Evolutionary conservation across 306 rosid species (phyloP), one percentile per base, ranked within the genome.

Genomic region (Crataegus laevigata): DNA sequence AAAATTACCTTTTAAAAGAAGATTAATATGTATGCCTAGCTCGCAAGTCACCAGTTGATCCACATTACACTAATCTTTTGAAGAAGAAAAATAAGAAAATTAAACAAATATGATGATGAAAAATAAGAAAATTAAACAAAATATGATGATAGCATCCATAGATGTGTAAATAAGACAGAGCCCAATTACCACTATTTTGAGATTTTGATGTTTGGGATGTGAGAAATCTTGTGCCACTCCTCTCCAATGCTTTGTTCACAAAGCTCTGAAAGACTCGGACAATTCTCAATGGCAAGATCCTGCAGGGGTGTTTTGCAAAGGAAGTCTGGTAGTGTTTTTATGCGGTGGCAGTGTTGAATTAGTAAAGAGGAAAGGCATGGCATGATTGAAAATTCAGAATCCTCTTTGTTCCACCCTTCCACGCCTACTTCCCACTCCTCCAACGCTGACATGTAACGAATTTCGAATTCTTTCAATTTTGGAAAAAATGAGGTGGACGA

Each of bases 251-350:
- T 1, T 13, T 51, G 57, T 18, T 51, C 1, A 18, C 22, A 5
- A 1, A 0, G 22, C n/a, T 18, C 0, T 15, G 1, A 18, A 51
- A 18, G 19, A 0, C 2, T 18, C 3, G 3, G 3, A 18, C 57
- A 51, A 5, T 1, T 0, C 8, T 0, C 0, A 51, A 51, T 51
- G 57, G 0, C 0, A 15, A 51, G n/a, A 19, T 51, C 22, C 17
- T 51, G 57, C 22, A 51, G 1, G 1, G 2, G 10, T 51, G 57
- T 51, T 43, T 43, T 43, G 51, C 51, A 43, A 6, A 43, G 18
- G 51, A 43, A 43, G 51, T 43, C 18, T 13, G 51, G 51, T 2
- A 43, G 17, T 43, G 50, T 43, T 43, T 43, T 43, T 43, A 43
- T 13, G 14, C 1, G 1, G 1, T 51, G 0, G 57, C 34, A 32